These are phyloP conservation scores for Phytophthora boehmeriae DNA, from an alignment of 352 stramenopile genomes.

Conservation along the genomic window DNA sequence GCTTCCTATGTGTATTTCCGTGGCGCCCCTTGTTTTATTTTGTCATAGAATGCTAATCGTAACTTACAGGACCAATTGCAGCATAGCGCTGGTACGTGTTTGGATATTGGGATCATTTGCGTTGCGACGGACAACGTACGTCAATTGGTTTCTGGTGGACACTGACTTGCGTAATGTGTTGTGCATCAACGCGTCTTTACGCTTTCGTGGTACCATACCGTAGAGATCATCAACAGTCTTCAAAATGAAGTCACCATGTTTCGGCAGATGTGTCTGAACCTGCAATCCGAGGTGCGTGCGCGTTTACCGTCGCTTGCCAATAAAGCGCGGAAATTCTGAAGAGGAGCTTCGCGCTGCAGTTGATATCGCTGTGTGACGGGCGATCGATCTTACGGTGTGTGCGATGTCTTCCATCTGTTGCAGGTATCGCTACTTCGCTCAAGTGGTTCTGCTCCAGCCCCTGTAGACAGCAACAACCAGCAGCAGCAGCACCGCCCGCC, in stretches of 20 bases:
- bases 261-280: conserved; percentile 81
- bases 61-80: conserved; percentile 73
- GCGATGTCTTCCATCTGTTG: conserved; percentile 27
- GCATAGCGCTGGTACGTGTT: conserved; percentile 53
- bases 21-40: background rate
- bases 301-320: conserved; percentile 5
- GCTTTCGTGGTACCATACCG: conserved; percentile 14
- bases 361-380: conserved; percentile 21
- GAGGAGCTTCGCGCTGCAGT: conserved; percentile 14
- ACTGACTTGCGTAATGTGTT: conserved; percentile 17
- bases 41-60: conserved; percentile 62
- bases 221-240: conserved; percentile 67
- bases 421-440: conserved; percentile 49
- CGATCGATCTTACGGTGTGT: conserved; percentile 26
- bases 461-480: conserved; percentile 20
- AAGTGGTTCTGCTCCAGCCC: conserved; percentile 3
- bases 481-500: conserved; percentile 43
- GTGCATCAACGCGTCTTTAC: conserved; percentile 25
- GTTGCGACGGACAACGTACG: conserved; percentile 3
- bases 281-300: conserved; percentile 70
- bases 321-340: background rate
- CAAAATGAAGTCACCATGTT: conserved; percentile 87
- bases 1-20: conserved; percentile 3
- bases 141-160: background rate
- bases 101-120: conserved; percentile 17